phyloP scores from a whole-genome alignment of 1,139 yeast genomes.

The Yamadazyma epiphylla region DNA sequence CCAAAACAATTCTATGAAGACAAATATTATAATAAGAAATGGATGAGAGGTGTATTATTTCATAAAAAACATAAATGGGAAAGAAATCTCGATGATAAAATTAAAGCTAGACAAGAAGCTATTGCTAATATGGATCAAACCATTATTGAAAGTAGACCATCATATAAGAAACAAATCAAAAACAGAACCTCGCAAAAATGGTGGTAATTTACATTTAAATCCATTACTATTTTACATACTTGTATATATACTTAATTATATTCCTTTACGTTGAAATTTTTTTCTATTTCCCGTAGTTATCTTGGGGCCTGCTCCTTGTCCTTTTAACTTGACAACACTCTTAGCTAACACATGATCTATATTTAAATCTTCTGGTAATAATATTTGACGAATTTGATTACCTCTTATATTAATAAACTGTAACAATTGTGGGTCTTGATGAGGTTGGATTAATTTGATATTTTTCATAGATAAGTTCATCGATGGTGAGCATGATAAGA shows the following conservation, averaged over 20 bases:
- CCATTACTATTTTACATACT: not conserved
- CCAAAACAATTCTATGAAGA: constrained; percentile 77
- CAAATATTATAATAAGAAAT: constrained; percentile 64
- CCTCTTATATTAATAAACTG: constrained; percentile 88
- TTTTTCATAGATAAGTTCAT: constrained; percentile 88
- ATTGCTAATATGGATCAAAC: constrained; percentile 69
- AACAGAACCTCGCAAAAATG: constrained; percentile 35
- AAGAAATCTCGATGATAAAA: constrained; percentile 60
- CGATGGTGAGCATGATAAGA: constrained; percentile 81
- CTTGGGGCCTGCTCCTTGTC: constrained; percentile 38
- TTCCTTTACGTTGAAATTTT: not conserved
- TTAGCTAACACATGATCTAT: constrained; percentile 66
- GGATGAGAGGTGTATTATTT: constrained; percentile 72
- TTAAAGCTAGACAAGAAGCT: constrained; percentile 62
- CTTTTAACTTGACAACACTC: constrained; percentile 34
- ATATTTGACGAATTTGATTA: constrained; percentile 78
- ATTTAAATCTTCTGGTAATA: constrained; percentile 85
- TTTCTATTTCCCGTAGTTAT: not conserved
- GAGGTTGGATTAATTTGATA: constrained; percentile 70
- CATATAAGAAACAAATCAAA: constrained; percentile 53
- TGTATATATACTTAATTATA: no score
- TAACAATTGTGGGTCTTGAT: constrained; percentile 68
- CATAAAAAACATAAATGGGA: constrained; percentile 86
- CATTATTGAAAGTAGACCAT: constrained; percentile 62
- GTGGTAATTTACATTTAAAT: not conserved